Evolutionary conservation across 164 flowering plant species (phyloP).

Genomic region (Macadamia tetraphylla): DNA sequence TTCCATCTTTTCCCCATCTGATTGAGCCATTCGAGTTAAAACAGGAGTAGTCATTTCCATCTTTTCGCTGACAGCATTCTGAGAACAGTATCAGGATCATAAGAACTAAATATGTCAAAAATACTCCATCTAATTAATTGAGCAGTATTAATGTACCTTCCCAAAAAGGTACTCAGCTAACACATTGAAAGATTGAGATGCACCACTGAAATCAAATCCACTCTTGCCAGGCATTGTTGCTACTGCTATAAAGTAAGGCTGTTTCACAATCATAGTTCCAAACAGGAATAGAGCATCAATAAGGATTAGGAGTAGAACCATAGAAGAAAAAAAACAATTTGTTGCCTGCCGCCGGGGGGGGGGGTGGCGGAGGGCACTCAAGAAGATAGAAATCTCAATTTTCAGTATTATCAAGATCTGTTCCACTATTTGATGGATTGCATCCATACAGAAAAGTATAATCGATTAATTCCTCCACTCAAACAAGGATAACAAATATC

Average conservation of each 20-base stretch:
- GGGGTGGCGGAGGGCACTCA: too few species aligned
- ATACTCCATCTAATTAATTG: neutral
- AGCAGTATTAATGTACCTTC: conserved; percentile 48
- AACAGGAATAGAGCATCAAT: neutral
- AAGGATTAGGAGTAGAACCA: neutral
- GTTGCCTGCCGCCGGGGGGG: too few species aligned
- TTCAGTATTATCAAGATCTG: too few species aligned
- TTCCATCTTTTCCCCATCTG: conserved; percentile 80
- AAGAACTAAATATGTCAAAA: neutral
- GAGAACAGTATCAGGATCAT: conserved; percentile 5
- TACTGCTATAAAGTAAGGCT: conserved; percentile 85
- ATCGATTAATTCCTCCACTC: too few species aligned
- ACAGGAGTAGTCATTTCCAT: conserved; percentile 99
- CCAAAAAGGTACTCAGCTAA: conserved; percentile 92
- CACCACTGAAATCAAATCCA: conserved; percentile 80
- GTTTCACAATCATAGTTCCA: conserved; percentile 11
- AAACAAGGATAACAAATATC: too few species aligned
- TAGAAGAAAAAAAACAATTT: too few species aligned
- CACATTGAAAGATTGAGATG: conserved; percentile 81
- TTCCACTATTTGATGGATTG: too few species aligned
- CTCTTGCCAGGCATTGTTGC: conserved; percentile 78
- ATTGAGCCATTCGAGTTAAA: conserved; percentile 42
- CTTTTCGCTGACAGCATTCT: conserved; percentile 58
- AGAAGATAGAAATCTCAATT: neutral
- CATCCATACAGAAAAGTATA: too few species aligned